Percentiles rank a stretch among this genome's conserved stretches.
Conservation (phyloP, 2,329 filamentous ascomycete genomes). For the Trichoderma endophyticum region DNA sequence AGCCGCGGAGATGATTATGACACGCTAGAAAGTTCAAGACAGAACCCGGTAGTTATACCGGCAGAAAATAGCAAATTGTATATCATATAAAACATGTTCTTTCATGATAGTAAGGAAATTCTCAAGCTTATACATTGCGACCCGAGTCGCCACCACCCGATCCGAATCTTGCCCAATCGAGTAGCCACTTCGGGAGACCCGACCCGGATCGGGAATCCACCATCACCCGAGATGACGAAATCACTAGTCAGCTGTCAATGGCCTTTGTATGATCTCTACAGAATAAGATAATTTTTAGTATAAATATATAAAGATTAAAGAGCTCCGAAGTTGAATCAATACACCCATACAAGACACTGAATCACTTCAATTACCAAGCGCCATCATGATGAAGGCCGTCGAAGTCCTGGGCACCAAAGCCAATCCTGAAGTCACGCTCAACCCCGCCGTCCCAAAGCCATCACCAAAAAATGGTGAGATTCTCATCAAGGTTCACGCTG, state of each 20-base stretch:
- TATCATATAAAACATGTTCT: neutral
- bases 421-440: slow-evolving; percentile 22
- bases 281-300: neutral
- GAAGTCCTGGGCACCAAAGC: slow-evolving; percentile 29
- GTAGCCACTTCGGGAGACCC: neutral
- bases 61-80: neutral
- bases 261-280: neutral
- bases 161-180: slow-evolving; percentile 9
- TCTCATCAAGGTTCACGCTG: slow-evolving; percentile 32
- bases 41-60: neutral
- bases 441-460: slow-evolving; percentile 22
- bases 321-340: too few relatives aligned
- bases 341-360: neutral
- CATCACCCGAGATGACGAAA: slow-evolving; percentile 11
- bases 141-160: neutral
- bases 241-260: neutral
- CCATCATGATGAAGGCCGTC: slow-evolving; percentile 33
- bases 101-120: neutral
- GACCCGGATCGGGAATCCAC: slow-evolving; percentile 5
- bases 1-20: neutral
- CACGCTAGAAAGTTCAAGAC: neutral
- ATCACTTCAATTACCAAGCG: neutral
- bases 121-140: neutral
- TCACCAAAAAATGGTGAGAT: slow-evolving; percentile 22
- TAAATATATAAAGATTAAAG: neutral